Conservation (phyloP, 164 flowering plant genomes). For the Buxus sempervirens region DNA sequence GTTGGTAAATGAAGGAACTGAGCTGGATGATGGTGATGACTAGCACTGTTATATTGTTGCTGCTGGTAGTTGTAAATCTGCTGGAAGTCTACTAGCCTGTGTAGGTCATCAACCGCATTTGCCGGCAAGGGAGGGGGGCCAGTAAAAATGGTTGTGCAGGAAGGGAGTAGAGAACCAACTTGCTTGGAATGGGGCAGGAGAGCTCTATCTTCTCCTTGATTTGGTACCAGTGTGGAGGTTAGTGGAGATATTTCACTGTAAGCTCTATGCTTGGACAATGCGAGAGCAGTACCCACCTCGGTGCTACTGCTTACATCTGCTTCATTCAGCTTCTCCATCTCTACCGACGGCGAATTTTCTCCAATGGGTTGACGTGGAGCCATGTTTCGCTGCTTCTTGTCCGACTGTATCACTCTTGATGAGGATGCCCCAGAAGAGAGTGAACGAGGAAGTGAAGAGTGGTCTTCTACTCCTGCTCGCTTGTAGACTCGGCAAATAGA, state of each 20-base stretch:
- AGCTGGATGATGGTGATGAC: conserved; percentile 17
- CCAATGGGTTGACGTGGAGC: conserved; percentile 18
- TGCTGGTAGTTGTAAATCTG: conserved; percentile 26
- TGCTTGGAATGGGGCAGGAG: conserved; percentile 17
- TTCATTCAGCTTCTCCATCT: conserved; percentile 23
- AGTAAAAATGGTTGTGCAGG: conserved; percentile 19
- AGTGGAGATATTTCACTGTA: conserved; percentile 18
- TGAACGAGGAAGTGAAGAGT: conserved; percentile 57
- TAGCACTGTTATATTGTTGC: conserved; percentile 16
- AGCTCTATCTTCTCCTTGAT: conserved; percentile 19
- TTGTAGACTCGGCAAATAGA: conserved; percentile 93
- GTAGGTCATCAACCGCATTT: conserved; percentile 51
- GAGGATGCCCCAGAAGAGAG: conserved; percentile 45
- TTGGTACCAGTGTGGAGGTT: conserved; percentile 9
- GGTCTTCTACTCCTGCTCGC: conserved; percentile 86
- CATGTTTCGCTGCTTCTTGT: conserved; percentile 10
- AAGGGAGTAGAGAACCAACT: conserved; percentile 8
- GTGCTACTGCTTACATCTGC: conserved; percentile 40
- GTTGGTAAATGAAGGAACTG: conserved; percentile 13
- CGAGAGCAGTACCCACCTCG: conserved; percentile 37
- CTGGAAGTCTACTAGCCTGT: conserved; percentile 47
- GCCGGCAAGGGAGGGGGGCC: conserved; percentile 20
- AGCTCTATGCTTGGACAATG: conserved; percentile 31
- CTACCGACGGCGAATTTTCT: conserved; percentile 14
- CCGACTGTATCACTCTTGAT: conserved; percentile 19